These are phyloP conservation scores for Tubosaeta sp. DNA, from an alignment of 768 basidiomycete species.

Conservation along the genomic window DNA sequence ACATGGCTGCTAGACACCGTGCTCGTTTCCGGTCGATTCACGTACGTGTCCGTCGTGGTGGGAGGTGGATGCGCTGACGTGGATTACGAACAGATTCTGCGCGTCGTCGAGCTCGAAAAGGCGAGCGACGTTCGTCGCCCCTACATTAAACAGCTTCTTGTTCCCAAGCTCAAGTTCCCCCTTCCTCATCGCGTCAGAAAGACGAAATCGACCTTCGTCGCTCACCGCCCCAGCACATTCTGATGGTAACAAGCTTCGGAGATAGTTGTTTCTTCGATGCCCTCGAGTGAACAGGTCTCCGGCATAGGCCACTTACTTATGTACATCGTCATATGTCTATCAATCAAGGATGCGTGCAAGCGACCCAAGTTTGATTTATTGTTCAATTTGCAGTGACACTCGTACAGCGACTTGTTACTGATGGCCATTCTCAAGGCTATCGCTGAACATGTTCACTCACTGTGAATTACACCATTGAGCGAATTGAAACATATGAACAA, in stretches of 20 bases:
- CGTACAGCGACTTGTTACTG: too few species aligned
- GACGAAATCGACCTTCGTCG: conserved; percentile 75
- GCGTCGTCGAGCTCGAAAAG: conserved; percentile 95
- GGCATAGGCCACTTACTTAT: conserved; percentile 9
- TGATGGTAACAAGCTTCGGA: conserved; percentile 20
- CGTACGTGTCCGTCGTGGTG: conserved; percentile 41
- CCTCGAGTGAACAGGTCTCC: conserved; percentile 4
- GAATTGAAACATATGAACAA: too few species aligned
- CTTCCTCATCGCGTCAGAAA: conserved; percentile 87
- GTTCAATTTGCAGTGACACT: too few species aligned
- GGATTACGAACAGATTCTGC: conserved; percentile 67
- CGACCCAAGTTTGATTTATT: too few species aligned
- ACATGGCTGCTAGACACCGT: conserved; percentile 99
- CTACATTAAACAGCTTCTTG: conserved; percentile 95
- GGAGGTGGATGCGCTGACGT: neutral
- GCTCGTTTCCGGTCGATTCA: conserved; percentile 99
- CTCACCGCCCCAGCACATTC: conserved; percentile 74
- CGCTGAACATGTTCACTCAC: too few species aligned
- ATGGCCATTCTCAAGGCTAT: too few species aligned
- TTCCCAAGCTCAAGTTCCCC: conserved; percentile 92
- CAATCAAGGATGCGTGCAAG: neutral
- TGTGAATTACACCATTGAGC: too few species aligned
- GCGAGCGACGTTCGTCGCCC: conserved; percentile 88
- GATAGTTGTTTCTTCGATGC: neutral
- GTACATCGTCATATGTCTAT: conserved; percentile 2